Percentiles rank a stretch among this genome's conserved stretches.
These are phyloP conservation scores for Phialophora macrospora DNA, from an alignment of 2,329 filamentous ascomycete species.

Conservation along the genomic window DNA sequence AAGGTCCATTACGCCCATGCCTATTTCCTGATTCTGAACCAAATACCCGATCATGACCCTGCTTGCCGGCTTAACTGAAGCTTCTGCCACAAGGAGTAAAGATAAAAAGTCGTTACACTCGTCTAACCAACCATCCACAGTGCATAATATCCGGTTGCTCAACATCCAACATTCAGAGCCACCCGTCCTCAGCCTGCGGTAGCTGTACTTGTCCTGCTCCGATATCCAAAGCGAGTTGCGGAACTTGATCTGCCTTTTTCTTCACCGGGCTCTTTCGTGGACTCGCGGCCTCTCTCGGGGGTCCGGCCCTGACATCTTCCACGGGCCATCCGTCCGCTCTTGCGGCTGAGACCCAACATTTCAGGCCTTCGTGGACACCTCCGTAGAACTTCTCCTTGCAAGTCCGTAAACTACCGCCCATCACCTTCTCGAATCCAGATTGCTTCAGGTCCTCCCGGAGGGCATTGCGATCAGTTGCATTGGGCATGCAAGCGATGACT, in stretches of 20 bases:
- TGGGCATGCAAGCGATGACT: conserved; percentile 79
- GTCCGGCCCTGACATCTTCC: conserved; percentile 69
- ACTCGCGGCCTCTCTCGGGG: conserved; percentile 48
- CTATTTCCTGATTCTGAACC: neutral
- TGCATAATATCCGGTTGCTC: neutral
- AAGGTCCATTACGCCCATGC: conserved; percentile 4
- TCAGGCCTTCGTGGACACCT: conserved; percentile 83
- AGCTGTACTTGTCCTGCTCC: conserved; percentile 38
- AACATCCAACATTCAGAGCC: conserved; percentile 29
- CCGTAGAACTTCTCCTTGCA: conserved; percentile 99
- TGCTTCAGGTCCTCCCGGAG: conserved; percentile 78
- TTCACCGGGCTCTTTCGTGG: conserved; percentile 57
- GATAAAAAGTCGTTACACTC: conserved; percentile 15
- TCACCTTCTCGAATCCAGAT: conserved; percentile 88
- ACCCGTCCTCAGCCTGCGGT: conserved; percentile 32
- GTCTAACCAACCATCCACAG: conserved; percentile 13
- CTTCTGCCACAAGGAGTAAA: neutral
- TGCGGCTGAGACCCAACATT: conserved; percentile 88
- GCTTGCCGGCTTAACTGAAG: neutral
- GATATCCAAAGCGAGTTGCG: conserved; percentile 60
- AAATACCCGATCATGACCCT: conserved; percentile 1
- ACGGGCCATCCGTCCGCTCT: conserved; percentile 88
- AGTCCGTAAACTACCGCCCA: conserved; percentile 80
- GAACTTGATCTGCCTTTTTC: conserved; percentile 56
- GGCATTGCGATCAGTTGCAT: conserved; percentile 70